Percentiles rank a stretch among this genome's conserved stretches.
These are phyloP conservation scores for Amaranthus palmeri DNA, from an alignment of 148 eudicot genomes.

Conservation along the genomic window DNA sequence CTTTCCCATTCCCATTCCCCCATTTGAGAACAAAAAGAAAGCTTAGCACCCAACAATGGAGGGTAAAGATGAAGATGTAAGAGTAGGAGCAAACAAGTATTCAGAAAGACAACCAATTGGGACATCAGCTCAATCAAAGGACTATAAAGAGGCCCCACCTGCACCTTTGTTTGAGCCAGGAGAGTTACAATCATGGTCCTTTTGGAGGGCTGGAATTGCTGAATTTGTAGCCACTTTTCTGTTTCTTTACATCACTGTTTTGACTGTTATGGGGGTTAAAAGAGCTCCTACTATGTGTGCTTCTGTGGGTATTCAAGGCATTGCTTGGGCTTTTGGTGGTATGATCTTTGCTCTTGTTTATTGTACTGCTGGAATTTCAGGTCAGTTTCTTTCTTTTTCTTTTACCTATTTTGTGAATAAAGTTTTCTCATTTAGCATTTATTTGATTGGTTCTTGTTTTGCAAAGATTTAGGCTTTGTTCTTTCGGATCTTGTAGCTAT, in stretches of 20 bases:
- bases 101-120: conserved; percentile 38
- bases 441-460: neutral
- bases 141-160: conserved; percentile 45
- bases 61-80: conserved; percentile 43
- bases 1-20: too few species aligned
- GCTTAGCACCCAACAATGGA: conserved; percentile 17
- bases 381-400: neutral
- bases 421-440: too few species aligned
- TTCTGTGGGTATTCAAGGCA: conserved; percentile 43
- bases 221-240: conserved; percentile 44
- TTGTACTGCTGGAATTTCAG: conserved; percentile 45
- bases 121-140: conserved; percentile 42
- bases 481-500: conserved; percentile 5
- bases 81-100: conserved; percentile 45
- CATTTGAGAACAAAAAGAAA: too few species aligned
- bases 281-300: conserved; percentile 29
- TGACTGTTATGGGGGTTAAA: conserved; percentile 46
- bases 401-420: too few species aligned
- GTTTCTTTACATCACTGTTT: conserved; percentile 38
- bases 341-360: conserved; percentile 56
- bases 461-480: neutral
- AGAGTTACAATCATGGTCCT: conserved; percentile 43
- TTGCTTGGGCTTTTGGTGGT: conserved; percentile 58
- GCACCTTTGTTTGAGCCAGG: conserved; percentile 48
- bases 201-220: conserved; percentile 54